These are phyloP conservation scores for Nicotiana otophora DNA, from an alignment of 257 asterid species.

Conservation along the genomic window DNA sequence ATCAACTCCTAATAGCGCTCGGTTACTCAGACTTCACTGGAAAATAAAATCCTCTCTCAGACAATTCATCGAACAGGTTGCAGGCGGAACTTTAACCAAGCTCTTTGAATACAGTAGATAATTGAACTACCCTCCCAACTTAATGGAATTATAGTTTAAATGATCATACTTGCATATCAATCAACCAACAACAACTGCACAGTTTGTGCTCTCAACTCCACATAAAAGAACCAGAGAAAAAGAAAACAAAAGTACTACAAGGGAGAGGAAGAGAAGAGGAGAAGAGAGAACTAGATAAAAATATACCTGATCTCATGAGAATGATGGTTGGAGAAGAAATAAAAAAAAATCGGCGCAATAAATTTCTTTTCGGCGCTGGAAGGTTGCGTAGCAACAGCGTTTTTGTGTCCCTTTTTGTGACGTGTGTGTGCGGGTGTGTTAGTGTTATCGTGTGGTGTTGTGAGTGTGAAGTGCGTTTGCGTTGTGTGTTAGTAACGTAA, in stretches of 20 bases:
- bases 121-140: not conserved
- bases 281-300: no score
- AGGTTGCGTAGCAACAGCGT: no score
- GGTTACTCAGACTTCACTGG: not conserved
- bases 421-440: not conserved
- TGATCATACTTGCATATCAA: not conserved
- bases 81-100: not conserved
- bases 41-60: not conserved
- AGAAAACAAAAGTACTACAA: not conserved
- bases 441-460: not conserved
- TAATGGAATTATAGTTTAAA: not conserved
- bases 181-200: not conserved
- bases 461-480: no score
- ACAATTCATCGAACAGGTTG: not conserved
- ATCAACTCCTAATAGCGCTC: not conserved
- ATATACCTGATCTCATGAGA: no score
- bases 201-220: not conserved
- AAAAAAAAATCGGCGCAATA: no score
- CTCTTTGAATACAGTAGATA: accelerated
- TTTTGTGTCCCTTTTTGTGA: no score
- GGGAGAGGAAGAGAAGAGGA: not conserved
- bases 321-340: no score
- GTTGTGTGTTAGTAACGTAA: no score
- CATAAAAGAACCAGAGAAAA: not conserved
- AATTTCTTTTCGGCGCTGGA: no score